Evolutionary conservation across 164 flowering plant species (phyloP).

Genomic region (Nymphaea thermarum): DNA sequence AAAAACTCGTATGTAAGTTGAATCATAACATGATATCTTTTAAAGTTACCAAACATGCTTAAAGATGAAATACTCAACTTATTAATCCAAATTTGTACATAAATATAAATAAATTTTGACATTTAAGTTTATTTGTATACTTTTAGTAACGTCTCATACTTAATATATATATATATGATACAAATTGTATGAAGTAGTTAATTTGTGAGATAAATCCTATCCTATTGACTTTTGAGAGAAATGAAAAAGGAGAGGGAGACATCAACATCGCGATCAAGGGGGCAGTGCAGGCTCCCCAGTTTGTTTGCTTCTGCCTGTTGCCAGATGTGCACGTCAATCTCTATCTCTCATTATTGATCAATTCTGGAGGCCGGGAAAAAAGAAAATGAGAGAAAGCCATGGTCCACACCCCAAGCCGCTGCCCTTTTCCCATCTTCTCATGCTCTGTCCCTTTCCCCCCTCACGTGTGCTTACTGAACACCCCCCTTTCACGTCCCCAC

Average conservation of each 20-base stretch:
- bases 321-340: neutral
- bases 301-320: neutral
- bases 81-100: neutral
- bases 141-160: too few relatives aligned
- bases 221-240: neutral
- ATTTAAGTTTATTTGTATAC: too few relatives aligned
- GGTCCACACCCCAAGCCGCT: neutral
- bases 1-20: too few relatives aligned
- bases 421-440: neutral
- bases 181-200: neutral
- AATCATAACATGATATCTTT: too few relatives aligned
- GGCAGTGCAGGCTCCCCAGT: neutral
- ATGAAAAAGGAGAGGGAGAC: neutral
- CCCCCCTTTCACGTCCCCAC: neutral
- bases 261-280: neutral
- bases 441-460: neutral
- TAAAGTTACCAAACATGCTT: too few relatives aligned
- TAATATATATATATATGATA: neutral
- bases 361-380: too few relatives aligned
- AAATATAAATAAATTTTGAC: too few relatives aligned
- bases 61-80: too few relatives aligned
- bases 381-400: neutral
- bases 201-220: too few relatives aligned
- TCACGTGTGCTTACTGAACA: neutral
- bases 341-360: neutral